phyloP scores from a whole-genome alignment of 495 filamentous ascomycete genomes.

The Amniculicola lignicola region DNA sequence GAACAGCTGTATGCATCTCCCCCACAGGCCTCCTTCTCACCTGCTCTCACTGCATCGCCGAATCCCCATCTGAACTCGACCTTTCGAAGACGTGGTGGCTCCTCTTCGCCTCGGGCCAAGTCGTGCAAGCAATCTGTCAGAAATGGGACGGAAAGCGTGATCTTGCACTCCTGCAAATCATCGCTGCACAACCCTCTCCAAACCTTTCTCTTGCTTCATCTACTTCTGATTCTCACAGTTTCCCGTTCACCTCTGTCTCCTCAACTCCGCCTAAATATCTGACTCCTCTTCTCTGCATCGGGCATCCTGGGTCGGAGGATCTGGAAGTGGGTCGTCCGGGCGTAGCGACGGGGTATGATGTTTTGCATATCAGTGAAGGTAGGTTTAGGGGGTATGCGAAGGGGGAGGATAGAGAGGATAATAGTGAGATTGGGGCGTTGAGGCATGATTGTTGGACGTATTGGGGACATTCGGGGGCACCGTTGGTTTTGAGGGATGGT shows the following conservation, averaged over 20 bases:
- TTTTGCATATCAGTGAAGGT: conserved; percentile 45
- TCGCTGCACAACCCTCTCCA: conserved; percentile 28
- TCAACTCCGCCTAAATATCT: neutral
- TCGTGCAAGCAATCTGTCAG: conserved; percentile 41
- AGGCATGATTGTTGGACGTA: conserved; percentile 56
- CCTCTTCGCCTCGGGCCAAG: conserved; percentile 39
- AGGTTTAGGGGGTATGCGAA: conserved; percentile 40
- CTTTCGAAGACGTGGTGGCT: conserved; percentile 39
- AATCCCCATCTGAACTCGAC: conserved; percentile 34
- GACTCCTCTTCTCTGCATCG: conserved; percentile 39
- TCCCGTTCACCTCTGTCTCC: conserved; percentile 23
- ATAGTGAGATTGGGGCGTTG: conserved; percentile 49
- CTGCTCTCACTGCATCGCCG: conserved; percentile 49
- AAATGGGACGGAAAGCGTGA: conserved; percentile 44
- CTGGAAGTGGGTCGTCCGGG: conserved; percentile 38
- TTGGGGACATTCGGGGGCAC: conserved; percentile 53
- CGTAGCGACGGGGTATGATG: conserved; percentile 44
- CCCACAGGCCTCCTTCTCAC: conserved; percentile 46
- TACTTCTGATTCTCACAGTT: neutral
- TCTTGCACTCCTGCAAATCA: conserved; percentile 44
- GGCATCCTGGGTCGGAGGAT: conserved; percentile 49
- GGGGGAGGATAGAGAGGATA: conserved; percentile 45
- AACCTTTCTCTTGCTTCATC: neutral
- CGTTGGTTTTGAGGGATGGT: no score
- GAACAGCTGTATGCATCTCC: conserved; percentile 49